Evolutionary conservation across 768 basidiomycete species (phyloP).

Genomic region (Scleroderma bovista): DNA sequence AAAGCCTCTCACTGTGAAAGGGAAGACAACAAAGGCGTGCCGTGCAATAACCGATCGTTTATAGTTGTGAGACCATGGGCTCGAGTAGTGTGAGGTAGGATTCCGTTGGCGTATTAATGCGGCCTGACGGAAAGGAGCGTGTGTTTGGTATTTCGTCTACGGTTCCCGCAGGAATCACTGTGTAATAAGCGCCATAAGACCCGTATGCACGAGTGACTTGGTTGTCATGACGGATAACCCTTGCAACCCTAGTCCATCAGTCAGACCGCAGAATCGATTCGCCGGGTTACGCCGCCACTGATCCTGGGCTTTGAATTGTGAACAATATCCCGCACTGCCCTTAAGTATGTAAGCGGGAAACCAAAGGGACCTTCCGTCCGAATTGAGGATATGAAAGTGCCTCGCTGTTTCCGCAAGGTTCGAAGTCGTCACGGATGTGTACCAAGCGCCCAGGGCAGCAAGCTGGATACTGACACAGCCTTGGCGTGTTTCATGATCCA

Average conservation of each 20-base stretch:
- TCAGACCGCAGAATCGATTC: not conserved
- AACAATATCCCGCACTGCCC: no score
- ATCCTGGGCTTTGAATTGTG: not conserved
- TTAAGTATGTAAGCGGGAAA: no score
- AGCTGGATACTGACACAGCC: not conserved
- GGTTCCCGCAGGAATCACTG: no score
- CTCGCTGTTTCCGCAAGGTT: conserved; percentile 3
- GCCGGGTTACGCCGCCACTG: not conserved
- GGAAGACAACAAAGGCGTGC: not conserved
- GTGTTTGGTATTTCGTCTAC: no score
- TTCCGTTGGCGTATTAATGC: not conserved
- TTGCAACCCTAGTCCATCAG: not conserved
- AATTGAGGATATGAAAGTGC: not conserved
- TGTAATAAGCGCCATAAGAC: not conserved
- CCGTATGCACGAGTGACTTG: no score
- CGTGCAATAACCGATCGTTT: not conserved
- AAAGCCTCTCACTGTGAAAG: not conserved
- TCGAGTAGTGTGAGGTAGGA: not conserved
- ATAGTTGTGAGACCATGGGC: not conserved
- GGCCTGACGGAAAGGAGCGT: no score
- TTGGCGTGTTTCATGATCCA: not conserved
- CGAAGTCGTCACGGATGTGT: not conserved
- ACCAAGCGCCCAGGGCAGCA: not conserved
- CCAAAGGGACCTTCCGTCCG: no score
- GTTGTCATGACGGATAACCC: no score